Base-by-base conservation (phyloP, 148 eudicot genomes). In the Diospyros lotus region DNA sequence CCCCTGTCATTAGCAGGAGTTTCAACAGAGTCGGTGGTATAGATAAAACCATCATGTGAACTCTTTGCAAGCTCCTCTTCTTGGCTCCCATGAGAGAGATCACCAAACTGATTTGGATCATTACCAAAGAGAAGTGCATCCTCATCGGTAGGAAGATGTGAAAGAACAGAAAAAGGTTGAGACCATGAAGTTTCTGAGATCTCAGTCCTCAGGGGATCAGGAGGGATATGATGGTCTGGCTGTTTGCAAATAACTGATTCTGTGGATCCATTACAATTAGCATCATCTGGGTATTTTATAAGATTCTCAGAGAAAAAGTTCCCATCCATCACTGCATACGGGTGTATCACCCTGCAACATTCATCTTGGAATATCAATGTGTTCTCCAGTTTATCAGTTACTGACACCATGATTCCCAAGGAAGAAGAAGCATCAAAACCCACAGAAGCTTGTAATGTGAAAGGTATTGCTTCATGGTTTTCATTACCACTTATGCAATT, bases 171-270 rank as follows among this genome's bases (percentile, higher is more conserved):
- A 76, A 68, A 54, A 46, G 79, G 48, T 65, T 83, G 85, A 82
- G 73, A 75, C 67, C 74, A 80, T 73, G 84, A 83, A 79, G 73
- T 72, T 72, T 77, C 88, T 53, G 81, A 64, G 73, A 71, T 69
- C 41, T 80, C 73, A 72, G 84, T 65, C 9, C 74, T 73, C 66
- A 69, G 58, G 61, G 78, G 51, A 78, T 84, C 91, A 66, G 85
- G 78, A 66, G 85, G 78, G 62, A 80, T 55, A 71, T 80, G 92
- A 84, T 75, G 80, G 68, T 78, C 71, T 68, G 89, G 68, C 70
- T 82, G 75, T n/a, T 73, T 84, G 46, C 80, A 70, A 70, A 78
- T 67, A n/a, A 83, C 74, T 62, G 78, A 71, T 44, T 84, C 88
- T 46, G 76, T 64, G 72, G 74, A 77, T 70, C 74, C 87, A 78